Evolutionary conservation across 768 basidiomycete species (phyloP).

Genomic region (Mycena belliarum): DNA sequence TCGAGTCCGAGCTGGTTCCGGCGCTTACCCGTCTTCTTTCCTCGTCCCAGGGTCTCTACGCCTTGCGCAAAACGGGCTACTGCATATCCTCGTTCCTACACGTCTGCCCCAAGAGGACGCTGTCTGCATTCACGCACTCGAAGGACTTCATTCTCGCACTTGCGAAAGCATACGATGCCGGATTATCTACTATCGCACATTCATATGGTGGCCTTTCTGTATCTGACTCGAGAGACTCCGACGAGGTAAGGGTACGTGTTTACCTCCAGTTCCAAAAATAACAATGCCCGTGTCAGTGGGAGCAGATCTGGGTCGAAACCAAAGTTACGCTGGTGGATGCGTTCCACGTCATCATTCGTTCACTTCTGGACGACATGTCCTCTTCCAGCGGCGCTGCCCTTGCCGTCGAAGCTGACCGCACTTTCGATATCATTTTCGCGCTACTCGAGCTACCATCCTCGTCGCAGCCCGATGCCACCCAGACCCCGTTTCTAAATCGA

Average conservation of each 20-base stretch:
- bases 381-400: slow-evolving; percentile 43
- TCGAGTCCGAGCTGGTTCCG: slow-evolving; percentile 52
- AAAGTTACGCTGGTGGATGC: slow-evolving; percentile 73
- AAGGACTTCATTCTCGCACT: slow-evolving; percentile 57
- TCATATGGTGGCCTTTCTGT: slow-evolving; percentile 58
- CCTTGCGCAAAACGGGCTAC: slow-evolving; percentile 62
- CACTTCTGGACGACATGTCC: slow-evolving; percentile 51
- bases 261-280: no score
- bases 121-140: slow-evolving; percentile 53
- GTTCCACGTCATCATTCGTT: slow-evolving; percentile 60
- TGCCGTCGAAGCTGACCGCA: slow-evolving; percentile 49
- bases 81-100: slow-evolving; percentile 57
- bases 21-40: slow-evolving; percentile 56
- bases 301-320: slow-evolving; percentile 67
- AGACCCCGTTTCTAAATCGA: slow-evolving; percentile 65
- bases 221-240: slow-evolving; percentile 29
- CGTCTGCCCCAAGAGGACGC: slow-evolving; percentile 46
- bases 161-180: slow-evolving; percentile 60
- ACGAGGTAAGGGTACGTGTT: slow-evolving; percentile 32
- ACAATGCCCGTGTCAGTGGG: slow-evolving; percentile 52
- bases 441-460: slow-evolving; percentile 51
- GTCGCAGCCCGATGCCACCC: slow-evolving; percentile 27
- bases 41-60: slow-evolving; percentile 55
- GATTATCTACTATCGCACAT: slow-evolving; percentile 53
- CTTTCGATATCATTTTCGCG: slow-evolving; percentile 60